A percentile compares a stretch with the other conserved stretches of the same genome.
Evolutionary conservation across 2,329 filamentous ascomycete species (phyloP).

Genomic region (Cladosporium sphaerospermum): DNA sequence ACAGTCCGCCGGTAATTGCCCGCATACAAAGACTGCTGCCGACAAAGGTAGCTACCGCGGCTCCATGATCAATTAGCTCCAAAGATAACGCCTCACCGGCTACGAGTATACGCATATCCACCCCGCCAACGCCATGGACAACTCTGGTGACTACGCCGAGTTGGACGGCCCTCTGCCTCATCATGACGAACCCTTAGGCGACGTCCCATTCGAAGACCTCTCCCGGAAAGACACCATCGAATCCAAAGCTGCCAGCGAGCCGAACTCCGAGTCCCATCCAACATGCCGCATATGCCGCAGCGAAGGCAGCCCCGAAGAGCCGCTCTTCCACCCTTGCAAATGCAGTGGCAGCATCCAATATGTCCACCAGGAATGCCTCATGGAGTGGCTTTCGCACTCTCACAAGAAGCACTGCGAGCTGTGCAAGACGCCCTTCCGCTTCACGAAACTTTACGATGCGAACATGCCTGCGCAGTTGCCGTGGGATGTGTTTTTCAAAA

Average conservation of each 20-base stretch:
- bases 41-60: not conserved
- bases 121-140: slow-evolving; percentile 1
- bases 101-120: not conserved
- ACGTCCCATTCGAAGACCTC: not conserved
- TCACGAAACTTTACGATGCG: slow-evolving; percentile 94
- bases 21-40: not conserved
- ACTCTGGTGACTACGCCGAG: not conserved
- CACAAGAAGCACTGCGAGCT: slow-evolving; percentile 99
- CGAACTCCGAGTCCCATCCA: slow-evolving; percentile 32
- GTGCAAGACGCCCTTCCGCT: slow-evolving; percentile 96
- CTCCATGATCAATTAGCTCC: slow-evolving; percentile 1
- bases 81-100: not conserved
- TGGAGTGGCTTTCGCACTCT: slow-evolving; percentile 98
- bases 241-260: slow-evolving; percentile 18
- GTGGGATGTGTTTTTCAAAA: slow-evolving; percentile 69
- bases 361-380: slow-evolving; percentile 94
- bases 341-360: slow-evolving; percentile 98
- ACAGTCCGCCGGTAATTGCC: too few relatives aligned
- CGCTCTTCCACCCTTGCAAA: slow-evolving; percentile 95
- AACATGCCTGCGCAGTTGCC: slow-evolving; percentile 86
- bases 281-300: slow-evolving; percentile 97
- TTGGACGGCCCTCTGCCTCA: not conserved
- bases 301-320: slow-evolving; percentile 74
- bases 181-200: not conserved
- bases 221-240: slow-evolving; percentile 17